A percentile compares a stretch with the other conserved stretches of the same genome.
phyloP scores from a whole-genome alignment of 164 flowering plant genomes.

The Magnolia changhungtana region DNA sequence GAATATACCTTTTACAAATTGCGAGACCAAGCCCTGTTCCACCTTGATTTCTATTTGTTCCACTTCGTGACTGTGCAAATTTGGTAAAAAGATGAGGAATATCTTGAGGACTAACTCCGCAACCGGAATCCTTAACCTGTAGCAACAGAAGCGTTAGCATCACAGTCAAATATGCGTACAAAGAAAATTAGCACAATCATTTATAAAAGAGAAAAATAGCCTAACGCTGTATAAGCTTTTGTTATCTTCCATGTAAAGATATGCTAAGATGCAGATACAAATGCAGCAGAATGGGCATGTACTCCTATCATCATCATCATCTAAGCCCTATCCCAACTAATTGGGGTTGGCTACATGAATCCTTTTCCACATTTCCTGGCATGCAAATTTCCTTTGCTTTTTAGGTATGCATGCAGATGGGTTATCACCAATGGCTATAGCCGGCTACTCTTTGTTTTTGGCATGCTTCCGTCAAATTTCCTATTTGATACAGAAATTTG shows the following conservation, averaged over 20 bases:
- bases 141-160: not conserved
- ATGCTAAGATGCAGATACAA: not conserved
- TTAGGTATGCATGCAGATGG: too few relatives aligned
- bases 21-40: constrained; percentile 68
- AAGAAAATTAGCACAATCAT: not conserved
- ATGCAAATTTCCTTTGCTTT: too few relatives aligned
- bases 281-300: not conserved
- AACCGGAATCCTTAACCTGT: constrained; percentile 71
- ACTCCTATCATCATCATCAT: not conserved
- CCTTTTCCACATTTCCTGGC: too few relatives aligned
- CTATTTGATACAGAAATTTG: not conserved
- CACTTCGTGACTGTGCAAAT: constrained; percentile 38
- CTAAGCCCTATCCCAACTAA: too few relatives aligned
- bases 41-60: constrained; percentile 28
- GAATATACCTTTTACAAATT: constrained; percentile 52
- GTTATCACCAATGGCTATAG: too few relatives aligned
- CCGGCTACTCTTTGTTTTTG: too few relatives aligned
- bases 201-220: too few relatives aligned
- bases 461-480: too few relatives aligned
- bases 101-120: constrained; percentile 56
- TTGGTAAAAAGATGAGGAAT: constrained; percentile 51
- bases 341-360: too few relatives aligned
- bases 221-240: not conserved
- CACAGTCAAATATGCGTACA: not conserved
- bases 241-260: not conserved